Evolutionary conservation across 805 yeast genomes (phyloP).

Genomic region (Yarrowia phangngaensis): DNA sequence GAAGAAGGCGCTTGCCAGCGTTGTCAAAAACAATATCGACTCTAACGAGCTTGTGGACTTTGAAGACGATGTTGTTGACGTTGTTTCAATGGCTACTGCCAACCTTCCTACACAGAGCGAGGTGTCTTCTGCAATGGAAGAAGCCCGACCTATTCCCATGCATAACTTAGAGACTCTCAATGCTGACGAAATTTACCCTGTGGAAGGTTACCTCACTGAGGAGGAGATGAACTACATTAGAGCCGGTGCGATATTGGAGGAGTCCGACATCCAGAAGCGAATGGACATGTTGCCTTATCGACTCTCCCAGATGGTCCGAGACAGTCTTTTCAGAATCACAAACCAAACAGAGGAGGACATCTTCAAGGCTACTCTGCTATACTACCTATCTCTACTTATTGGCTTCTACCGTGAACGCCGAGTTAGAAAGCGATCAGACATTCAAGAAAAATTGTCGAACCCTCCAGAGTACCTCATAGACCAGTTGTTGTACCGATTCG

Average conservation of each 20-base stretch:
- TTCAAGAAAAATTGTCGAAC: conserved; percentile 55
- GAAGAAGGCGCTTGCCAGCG: conserved; percentile 77
- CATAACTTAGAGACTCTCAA: conserved; percentile 74
- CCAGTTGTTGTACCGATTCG: conserved; percentile 66
- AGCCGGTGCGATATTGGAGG: conserved; percentile 55
- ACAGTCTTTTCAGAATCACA: conserved; percentile 42
- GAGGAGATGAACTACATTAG: conserved; percentile 62
- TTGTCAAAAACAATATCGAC: conserved; percentile 81
- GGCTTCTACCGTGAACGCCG: conserved; percentile 78
- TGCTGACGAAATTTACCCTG: conserved; percentile 78
- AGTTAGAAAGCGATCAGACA: conserved; percentile 52
- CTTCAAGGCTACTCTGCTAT: conserved; percentile 63
- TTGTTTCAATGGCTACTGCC: conserved; percentile 64
- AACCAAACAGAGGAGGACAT: conserved; percentile 45
- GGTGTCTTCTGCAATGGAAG: conserved; percentile 53
- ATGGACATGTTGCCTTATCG: conserved; percentile 59
- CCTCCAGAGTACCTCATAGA: conserved; percentile 74
- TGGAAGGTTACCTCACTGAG: conserved; percentile 64
- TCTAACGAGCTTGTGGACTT: conserved; percentile 69
- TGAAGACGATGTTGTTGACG: conserved; percentile 77
- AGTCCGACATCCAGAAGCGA: conserved; percentile 48
- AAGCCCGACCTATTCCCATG: conserved; percentile 79
- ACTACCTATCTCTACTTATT: conserved; percentile 71
- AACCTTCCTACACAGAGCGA: conserved; percentile 69
- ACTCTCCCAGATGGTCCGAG: conserved; percentile 54